These are phyloP conservation scores for Quercus suber DNA, from an alignment of 306 rosid genomes.

Conservation along the genomic window DNA sequence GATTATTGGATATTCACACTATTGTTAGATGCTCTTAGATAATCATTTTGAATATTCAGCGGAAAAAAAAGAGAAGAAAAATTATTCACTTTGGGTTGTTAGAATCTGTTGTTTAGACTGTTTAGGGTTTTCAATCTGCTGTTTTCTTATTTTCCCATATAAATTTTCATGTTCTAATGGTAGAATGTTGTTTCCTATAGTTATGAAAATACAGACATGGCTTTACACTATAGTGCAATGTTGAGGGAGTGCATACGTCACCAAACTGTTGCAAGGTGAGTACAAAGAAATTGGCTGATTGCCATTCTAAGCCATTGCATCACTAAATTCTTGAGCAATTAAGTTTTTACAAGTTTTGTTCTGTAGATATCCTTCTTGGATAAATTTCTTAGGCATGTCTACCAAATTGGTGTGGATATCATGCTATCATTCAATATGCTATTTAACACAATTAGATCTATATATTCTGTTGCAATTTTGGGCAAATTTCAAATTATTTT, in stretches of 20 bases:
- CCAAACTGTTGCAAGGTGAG: slow-evolving; percentile 94
- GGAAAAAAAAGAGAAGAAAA: too few relatives aligned
- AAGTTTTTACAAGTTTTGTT: background rate
- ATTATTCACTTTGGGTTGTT: background rate
- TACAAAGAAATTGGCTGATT: slow-evolving; percentile 9
- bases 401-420: background rate
- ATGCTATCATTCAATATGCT: background rate
- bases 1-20: background rate
- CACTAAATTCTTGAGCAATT: slow-evolving; percentile 5
- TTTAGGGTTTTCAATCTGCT: background rate
- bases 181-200: slow-evolving; percentile 34
- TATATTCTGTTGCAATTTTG: background rate
- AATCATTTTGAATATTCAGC: background rate
- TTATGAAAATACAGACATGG: slow-evolving; percentile 88
- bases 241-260: slow-evolving; percentile 98
- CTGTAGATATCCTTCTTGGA: background rate
- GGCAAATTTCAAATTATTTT: background rate
- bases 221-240: slow-evolving; percentile 97
- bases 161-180: slow-evolving; percentile 3
- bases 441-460: background rate
- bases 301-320: background rate
- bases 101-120: background rate
- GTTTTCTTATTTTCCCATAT: background rate
- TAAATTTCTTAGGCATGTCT: background rate
- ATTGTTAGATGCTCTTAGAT: background rate